These are phyloP conservation scores for Diaporthe batatas DNA, from an alignment of 2,329 filamentous ascomycete species.

Conservation along the genomic window DNA sequence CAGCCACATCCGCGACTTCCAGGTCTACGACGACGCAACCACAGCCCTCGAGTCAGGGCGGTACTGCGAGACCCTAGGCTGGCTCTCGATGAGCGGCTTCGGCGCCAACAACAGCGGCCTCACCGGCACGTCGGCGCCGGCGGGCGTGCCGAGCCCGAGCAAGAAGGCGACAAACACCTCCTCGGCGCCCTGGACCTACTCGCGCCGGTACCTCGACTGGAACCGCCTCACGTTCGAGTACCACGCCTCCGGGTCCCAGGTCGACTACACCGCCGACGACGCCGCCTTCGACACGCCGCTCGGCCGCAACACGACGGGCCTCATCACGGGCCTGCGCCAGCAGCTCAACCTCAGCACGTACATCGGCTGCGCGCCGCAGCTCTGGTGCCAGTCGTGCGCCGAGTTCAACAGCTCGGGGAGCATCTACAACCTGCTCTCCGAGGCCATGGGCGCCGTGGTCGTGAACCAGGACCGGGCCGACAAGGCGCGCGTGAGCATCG, in stretches of 20 bases:
- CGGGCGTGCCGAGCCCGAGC: conserved; percentile 54
- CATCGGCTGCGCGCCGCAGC: conserved; percentile 70
- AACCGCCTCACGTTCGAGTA: conserved; percentile 76
- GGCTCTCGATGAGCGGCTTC: conserved; percentile 74
- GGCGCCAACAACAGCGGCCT: conserved; percentile 59
- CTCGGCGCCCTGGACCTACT: conserved; percentile 60
- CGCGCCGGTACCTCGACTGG: conserved; percentile 76
- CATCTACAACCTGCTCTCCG: conserved; percentile 67
- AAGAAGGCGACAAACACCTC: conserved; percentile 56
- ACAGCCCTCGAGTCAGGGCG: conserved; percentile 73
- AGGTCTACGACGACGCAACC: conserved; percentile 71
- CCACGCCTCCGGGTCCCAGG: conserved; percentile 62
- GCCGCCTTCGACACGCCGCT: conserved; percentile 43
- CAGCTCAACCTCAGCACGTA: conserved; percentile 65
- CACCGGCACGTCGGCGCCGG: conserved; percentile 52
- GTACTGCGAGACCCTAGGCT: conserved; percentile 78
- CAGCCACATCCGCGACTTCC: conserved; percentile 74
- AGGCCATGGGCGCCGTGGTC: conserved; percentile 64
- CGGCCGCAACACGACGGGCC: conserved; percentile 43
- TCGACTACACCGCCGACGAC: conserved; percentile 33
- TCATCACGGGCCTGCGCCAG: conserved; percentile 59
- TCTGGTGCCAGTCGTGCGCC: conserved; percentile 70
- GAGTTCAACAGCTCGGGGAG: conserved; percentile 65
- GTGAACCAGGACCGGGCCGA: conserved; percentile 64
- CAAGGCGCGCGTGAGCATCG: conserved; percentile 67